These are phyloP conservation scores for Boletus sensibilis DNA, from an alignment of 768 basidiomycete genomes.

Conservation along the genomic window DNA sequence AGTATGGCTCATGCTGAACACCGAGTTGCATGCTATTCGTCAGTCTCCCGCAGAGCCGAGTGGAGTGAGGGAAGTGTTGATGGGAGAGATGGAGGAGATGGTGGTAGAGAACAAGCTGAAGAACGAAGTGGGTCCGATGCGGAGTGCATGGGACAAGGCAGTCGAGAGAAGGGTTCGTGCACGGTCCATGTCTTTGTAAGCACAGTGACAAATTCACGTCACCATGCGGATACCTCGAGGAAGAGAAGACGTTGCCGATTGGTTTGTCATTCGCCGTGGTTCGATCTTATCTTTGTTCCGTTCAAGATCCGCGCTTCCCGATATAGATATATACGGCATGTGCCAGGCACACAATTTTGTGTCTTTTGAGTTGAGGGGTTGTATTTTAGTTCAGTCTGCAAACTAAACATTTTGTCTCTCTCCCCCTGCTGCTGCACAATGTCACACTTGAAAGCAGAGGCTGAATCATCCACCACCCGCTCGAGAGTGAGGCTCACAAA, in stretches of 20 bases:
- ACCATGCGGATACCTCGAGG: slow-evolving; percentile 16
- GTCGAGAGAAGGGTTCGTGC: slow-evolving; percentile 26
- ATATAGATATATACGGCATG: slow-evolving; percentile 15
- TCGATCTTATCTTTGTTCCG: slow-evolving; percentile 17
- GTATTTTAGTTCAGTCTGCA: neutral
- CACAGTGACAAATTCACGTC: neutral
- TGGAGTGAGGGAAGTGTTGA: slow-evolving; percentile 40
- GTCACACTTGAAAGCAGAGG: neutral
- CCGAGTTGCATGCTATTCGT: slow-evolving; percentile 52
- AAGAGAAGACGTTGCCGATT: slow-evolving; percentile 3
- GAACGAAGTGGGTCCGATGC: slow-evolving; percentile 54
- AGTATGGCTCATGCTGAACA: slow-evolving; percentile 55
- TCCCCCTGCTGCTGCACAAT: neutral
- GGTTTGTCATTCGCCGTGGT: slow-evolving; percentile 3
- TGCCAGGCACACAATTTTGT: neutral
- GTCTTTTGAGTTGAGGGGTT: neutral
- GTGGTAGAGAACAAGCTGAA: slow-evolving; percentile 63
- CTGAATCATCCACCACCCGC: slow-evolving; percentile 5
- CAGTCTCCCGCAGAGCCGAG: neutral
- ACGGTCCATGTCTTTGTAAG: slow-evolving; percentile 31
- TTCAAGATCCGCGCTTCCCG: slow-evolving; percentile 11
- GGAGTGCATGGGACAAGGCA: slow-evolving; percentile 50
- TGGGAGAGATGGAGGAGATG: slow-evolving; percentile 62
- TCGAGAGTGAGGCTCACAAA: neutral
- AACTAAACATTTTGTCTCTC: too few species aligned